Evolutionary conservation across 257 asterid genomes (phyloP).

Genomic region (Gentiana macrophylla): DNA sequence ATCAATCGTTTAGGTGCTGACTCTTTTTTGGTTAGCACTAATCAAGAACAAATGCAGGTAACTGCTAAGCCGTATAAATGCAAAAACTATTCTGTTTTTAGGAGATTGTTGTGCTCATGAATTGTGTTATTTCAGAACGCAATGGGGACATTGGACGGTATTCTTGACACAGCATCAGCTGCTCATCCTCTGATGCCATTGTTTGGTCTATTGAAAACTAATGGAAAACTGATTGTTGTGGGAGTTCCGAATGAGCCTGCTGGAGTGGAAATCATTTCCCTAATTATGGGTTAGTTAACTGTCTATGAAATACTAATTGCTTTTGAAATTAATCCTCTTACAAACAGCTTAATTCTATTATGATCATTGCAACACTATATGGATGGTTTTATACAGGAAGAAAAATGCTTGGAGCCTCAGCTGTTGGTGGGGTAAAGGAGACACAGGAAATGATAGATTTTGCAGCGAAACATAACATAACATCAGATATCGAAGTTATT

Average conservation of each 20-base stretch:
- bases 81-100: too few relatives aligned
- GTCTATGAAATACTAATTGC: too few relatives aligned
- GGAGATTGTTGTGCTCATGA: too few relatives aligned
- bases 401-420: slow-evolving; percentile 10
- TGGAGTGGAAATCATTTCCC: slow-evolving; percentile 12
- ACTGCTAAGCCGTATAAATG: too few relatives aligned
- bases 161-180: slow-evolving; percentile 48
- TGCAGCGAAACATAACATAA: slow-evolving; percentile 13
- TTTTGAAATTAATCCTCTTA: too few relatives aligned
- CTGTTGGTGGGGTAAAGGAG: slow-evolving; percentile 7
- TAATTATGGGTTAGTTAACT: background rate
- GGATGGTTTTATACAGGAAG: slow-evolving; percentile 7
- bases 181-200: slow-evolving; percentile 36
- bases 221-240: slow-evolving; percentile 44
- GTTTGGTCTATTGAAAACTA: slow-evolving; percentile 29
- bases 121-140: background rate
- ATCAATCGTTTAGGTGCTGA: slow-evolving; percentile 47
- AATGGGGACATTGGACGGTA: slow-evolving; percentile 30
- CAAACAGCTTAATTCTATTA: background rate
- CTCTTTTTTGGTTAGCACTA: slow-evolving; percentile 37
- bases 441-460: slow-evolving; percentile 15
- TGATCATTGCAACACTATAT: background rate
- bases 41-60: slow-evolving; percentile 40
- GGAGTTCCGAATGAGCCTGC: slow-evolving; percentile 55
- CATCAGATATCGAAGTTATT: slow-evolving; percentile 5